Evolutionary conservation across 1,139 yeast species (phyloP).

Genomic region (Tardiomyces depauwii): DNA sequence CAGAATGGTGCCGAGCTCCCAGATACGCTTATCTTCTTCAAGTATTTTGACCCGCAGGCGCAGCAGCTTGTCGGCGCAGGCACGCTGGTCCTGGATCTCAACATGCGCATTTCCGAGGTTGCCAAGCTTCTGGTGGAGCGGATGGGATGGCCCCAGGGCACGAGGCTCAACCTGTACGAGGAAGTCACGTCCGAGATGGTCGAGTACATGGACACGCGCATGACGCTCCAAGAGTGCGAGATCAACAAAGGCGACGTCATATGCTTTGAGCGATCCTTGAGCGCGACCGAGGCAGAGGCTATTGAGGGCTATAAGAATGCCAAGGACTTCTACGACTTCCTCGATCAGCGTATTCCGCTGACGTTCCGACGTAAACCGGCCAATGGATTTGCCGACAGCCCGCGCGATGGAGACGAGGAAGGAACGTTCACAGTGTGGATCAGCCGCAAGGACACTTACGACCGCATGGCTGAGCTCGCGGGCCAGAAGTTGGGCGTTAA

Average conservation of each 20-base stretch:
- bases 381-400: conserved; percentile 31
- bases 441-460: conserved; percentile 47
- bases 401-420: conserved; percentile 18
- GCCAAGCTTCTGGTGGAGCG: conserved; percentile 33
- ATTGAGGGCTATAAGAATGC: conserved; percentile 39
- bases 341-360: conserved; percentile 58
- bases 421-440: conserved; percentile 56
- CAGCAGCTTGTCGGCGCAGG: conserved; percentile 54
- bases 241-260: conserved; percentile 6
- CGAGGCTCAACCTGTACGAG: conserved; percentile 45
- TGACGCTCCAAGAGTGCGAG: conserved; percentile 17
- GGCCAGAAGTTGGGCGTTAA: conserved; percentile 44
- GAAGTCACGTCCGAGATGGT: conserved; percentile 59
- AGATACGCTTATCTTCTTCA: conserved; percentile 48
- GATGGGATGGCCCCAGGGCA: conserved; percentile 32
- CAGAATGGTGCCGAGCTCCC: conserved; percentile 23
- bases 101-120: conserved; percentile 36
- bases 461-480: conserved; percentile 47
- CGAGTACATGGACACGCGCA: conserved; percentile 12
- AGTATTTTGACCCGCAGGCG: conserved; percentile 49
- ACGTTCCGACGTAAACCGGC: conserved; percentile 32
- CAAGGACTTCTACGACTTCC: conserved; percentile 47
- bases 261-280: conserved; percentile 23
- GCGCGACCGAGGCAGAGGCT: conserved; percentile 19
- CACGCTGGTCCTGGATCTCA: conserved; percentile 45